A percentile compares a stretch with the other conserved stretches of the same genome.
Conservation (phyloP, 805 yeast species). For the Candida palmyrensis region DNA sequence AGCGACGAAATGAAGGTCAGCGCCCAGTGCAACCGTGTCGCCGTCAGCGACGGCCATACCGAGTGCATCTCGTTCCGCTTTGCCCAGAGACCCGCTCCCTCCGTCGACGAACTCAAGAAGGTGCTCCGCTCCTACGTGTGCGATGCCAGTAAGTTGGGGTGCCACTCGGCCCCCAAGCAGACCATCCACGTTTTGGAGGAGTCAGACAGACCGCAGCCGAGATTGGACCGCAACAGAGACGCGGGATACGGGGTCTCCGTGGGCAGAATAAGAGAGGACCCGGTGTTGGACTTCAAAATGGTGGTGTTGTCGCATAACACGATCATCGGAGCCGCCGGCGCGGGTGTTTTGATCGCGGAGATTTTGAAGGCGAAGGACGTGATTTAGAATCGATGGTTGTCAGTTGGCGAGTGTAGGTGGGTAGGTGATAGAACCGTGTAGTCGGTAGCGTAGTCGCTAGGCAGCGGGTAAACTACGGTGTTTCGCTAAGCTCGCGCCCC, state of each 20-base stretch:
- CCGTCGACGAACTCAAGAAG: slow-evolving; percentile 71
- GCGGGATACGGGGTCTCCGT: slow-evolving; percentile 91
- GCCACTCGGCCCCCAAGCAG: slow-evolving; percentile 90
- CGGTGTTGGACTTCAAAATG: slow-evolving; percentile 91
- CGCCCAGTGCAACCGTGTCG: slow-evolving; percentile 95
- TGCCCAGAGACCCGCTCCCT: slow-evolving; percentile 77
- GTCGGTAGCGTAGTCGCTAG: background rate
- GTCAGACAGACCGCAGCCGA: slow-evolving; percentile 93
- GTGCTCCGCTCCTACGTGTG: slow-evolving; percentile 69
- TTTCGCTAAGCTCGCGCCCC: too few relatives aligned
- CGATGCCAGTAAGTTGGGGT: slow-evolving; percentile 74
- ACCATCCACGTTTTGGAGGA: slow-evolving; percentile 91
- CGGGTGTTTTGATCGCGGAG: slow-evolving; percentile 95
- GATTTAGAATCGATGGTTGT: slow-evolving; percentile 39
- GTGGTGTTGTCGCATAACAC: slow-evolving; percentile 97
- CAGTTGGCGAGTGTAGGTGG: background rate
- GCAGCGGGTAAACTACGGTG: too few relatives aligned
- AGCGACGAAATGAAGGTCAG: slow-evolving; percentile 77
- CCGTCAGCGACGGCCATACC: slow-evolving; percentile 97
- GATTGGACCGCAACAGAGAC: slow-evolving; percentile 95
- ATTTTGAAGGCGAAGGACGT: slow-evolving; percentile 71
- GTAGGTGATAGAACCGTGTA: too few relatives aligned
- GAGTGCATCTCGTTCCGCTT: slow-evolving; percentile 88
- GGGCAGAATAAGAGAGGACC: slow-evolving; percentile 91
- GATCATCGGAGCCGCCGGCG: slow-evolving; percentile 97